Evolutionary conservation across 164 flowering plant genomes (phyloP).

Genomic region (Magnolia sinica): DNA sequence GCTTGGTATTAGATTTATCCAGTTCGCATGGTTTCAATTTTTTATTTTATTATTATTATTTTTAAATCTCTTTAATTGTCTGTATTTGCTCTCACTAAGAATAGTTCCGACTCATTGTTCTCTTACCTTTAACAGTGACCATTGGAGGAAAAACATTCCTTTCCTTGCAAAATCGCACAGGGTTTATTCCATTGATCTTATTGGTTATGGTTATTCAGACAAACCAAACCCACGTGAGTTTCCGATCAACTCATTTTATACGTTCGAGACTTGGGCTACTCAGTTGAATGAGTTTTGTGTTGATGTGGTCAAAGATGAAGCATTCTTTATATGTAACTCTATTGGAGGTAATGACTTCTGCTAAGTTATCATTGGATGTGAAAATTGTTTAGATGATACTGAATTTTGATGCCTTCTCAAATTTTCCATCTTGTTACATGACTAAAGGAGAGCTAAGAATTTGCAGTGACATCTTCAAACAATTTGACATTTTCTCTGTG

Average conservation of each 20-base stretch:
- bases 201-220: constrained; percentile 96
- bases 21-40: neutral
- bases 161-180: constrained; percentile 66
- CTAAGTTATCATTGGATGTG: neutral
- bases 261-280: constrained; percentile 91
- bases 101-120: neutral
- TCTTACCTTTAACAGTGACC: constrained; percentile 55
- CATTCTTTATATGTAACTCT: constrained; percentile 91
- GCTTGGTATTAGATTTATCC: neutral
- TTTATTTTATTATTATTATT: no score
- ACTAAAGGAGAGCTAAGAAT: neutral
- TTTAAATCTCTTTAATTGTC: neutral
- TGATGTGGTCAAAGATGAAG: constrained; percentile 73
- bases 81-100: neutral
- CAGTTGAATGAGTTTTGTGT: constrained; percentile 80
- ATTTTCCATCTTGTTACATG: neutral
- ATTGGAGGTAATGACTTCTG: constrained; percentile 70
- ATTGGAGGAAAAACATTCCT: constrained; percentile 91
- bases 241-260: constrained; percentile 55
- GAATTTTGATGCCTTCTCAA: neutral
- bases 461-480: neutral
- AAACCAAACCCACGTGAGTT: constrained; percentile 88
- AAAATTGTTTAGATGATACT: neutral
- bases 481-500: neutral
- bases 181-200: constrained; percentile 85